phyloP scores from a whole-genome alignment of 805 yeast species.

The Starmerella apis region DNA sequence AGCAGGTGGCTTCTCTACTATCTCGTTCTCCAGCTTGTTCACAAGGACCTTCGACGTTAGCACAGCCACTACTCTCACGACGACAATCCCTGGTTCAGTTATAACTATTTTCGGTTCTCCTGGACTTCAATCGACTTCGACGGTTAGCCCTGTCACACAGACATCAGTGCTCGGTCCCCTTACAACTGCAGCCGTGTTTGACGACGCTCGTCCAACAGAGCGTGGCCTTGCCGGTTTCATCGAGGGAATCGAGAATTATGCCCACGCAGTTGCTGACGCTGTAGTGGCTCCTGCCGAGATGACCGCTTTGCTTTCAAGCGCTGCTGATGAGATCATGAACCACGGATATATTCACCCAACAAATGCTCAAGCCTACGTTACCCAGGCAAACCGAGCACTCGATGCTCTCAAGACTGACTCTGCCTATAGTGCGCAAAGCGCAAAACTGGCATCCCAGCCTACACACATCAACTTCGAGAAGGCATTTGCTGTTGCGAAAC shows the following conservation, averaged over 20 bases:
- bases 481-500: conserved; percentile 3
- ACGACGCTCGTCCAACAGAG: conserved; percentile 7
- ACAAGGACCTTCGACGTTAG: conserved; percentile 4
- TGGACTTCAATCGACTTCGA: neutral
- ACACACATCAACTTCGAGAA: conserved; percentile 14
- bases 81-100: conserved; percentile 17
- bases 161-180: conserved; percentile 4
- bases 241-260: conserved; percentile 12
- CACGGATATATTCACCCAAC: conserved; percentile 19
- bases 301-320: conserved; percentile 14
- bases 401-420: conserved; percentile 18
- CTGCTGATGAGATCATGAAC: conserved; percentile 14
- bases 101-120: conserved; percentile 15
- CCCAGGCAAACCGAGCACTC: conserved; percentile 13
- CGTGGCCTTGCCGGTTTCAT: conserved; percentile 4
- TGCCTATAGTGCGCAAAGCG: conserved; percentile 14
- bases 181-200: neutral
- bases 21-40: conserved; percentile 8
- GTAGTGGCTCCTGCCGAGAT: conserved; percentile 18
- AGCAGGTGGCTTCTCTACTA: conserved; percentile 1
- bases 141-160: conserved; percentile 4
- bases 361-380: conserved; percentile 11
- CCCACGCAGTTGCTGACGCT: conserved; percentile 21
- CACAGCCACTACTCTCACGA: conserved; percentile 16
- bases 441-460: conserved; percentile 13